A percentile compares a stretch with the other conserved stretches of the same genome.
phyloP scores from a whole-genome alignment of 345 rosid species.

The Clarkia xantiana region DNA sequence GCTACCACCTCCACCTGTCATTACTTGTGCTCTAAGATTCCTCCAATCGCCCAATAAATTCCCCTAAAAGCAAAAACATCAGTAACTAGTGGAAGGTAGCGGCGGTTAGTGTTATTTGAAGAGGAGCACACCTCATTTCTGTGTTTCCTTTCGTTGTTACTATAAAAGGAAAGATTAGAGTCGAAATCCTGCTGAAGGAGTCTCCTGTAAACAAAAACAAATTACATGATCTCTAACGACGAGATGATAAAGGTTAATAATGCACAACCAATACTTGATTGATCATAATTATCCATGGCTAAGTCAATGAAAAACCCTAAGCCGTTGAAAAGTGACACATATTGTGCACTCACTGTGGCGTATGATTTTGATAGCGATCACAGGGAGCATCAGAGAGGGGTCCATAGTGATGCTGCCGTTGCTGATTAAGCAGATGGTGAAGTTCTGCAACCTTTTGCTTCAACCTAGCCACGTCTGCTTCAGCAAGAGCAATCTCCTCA shows the following conservation, averaged over 20 bases:
- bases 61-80: slow-evolving; percentile 32
- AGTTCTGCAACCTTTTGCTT: slow-evolving; percentile 99
- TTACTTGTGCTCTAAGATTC: slow-evolving; percentile 26
- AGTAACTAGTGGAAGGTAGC: neutral
- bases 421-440: slow-evolving; percentile 96
- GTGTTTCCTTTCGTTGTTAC: slow-evolving; percentile 4
- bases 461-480: slow-evolving; percentile 96
- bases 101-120: neutral
- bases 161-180: slow-evolving; percentile 32
- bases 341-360: slow-evolving; percentile 49
- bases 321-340: neutral
- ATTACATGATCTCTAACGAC: neutral
- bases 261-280: neutral
- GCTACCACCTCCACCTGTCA: slow-evolving; percentile 34
- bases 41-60: slow-evolving; percentile 58
- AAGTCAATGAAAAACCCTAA: neutral
- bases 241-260: neutral
- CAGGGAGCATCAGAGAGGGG: slow-evolving; percentile 56
- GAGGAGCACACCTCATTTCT: slow-evolving; percentile 6
- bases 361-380: slow-evolving; percentile 66
- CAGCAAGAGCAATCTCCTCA: slow-evolving; percentile 99
- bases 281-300: neutral
- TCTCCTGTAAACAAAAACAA: slow-evolving; percentile 42
- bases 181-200: slow-evolving; percentile 90
- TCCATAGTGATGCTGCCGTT: slow-evolving; percentile 71